phyloP scores from a whole-genome alignment of 1,139 yeast species.

The Suhomyces kunorum region DNA sequence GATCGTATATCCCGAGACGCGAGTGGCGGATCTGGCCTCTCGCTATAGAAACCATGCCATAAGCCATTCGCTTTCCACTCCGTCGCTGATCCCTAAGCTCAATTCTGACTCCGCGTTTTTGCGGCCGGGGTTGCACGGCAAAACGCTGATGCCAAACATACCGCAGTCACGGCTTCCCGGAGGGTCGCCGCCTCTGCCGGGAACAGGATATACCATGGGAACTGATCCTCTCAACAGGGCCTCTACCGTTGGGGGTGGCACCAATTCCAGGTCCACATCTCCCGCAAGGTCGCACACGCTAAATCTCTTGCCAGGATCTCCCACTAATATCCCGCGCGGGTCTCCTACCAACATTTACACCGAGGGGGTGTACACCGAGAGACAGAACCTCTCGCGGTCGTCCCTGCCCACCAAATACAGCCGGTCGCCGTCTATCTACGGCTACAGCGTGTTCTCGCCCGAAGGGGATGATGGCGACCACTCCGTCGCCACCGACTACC shows the following conservation, averaged over 20 bases:
- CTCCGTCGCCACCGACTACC: slow-evolving; percentile 8
- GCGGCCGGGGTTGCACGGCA: slow-evolving; percentile 5
- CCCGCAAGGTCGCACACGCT: background rate
- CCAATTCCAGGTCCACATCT: background rate
- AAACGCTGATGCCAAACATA: slow-evolving; percentile 12
- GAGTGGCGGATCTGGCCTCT: background rate
- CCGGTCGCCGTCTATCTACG: slow-evolving; percentile 21
- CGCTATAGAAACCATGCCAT: slow-evolving; percentile 10
- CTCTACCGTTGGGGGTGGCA: too few relatives aligned
- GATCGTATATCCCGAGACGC: slow-evolving; percentile 1
- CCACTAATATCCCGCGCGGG: slow-evolving; percentile 10
- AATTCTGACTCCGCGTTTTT: slow-evolving; percentile 2
- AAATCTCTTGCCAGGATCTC: slow-evolving; percentile 5
- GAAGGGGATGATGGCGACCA: slow-evolving; percentile 7
- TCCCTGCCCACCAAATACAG: slow-evolving; percentile 34
- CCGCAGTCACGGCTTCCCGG: background rate
- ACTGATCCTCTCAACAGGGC: too few relatives aligned
- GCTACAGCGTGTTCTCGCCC: slow-evolving; percentile 7
- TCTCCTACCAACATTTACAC: slow-evolving; percentile 10
- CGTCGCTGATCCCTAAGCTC: slow-evolving; percentile 11
- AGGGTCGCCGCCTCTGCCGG: slow-evolving; percentile 5
- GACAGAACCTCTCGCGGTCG: slow-evolving; percentile 20
- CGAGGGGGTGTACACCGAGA: slow-evolving; percentile 4
- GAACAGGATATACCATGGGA: too few relatives aligned
- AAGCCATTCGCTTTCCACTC: slow-evolving; percentile 12